phyloP scores from a whole-genome alignment of 1,139 yeast species.

The Debaryomyces psychrophilus region DNA sequence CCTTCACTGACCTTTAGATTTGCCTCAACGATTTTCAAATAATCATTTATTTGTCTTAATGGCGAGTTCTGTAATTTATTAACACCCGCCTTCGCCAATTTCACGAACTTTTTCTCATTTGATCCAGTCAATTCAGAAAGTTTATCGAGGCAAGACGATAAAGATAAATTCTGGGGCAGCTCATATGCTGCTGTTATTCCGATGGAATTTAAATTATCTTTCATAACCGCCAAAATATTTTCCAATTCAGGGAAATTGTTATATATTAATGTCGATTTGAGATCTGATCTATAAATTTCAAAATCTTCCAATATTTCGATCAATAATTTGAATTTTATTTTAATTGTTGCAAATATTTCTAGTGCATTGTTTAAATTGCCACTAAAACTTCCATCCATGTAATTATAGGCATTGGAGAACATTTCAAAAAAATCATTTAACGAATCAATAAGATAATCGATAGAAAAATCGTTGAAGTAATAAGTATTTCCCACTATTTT shows the following conservation, averaged over 20 bases:
- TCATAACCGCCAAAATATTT: conserved; percentile 10
- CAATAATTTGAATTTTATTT: conserved; percentile 10
- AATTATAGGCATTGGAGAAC: conserved; percentile 10
- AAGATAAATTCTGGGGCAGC: conserved; percentile 12
- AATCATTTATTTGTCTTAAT: conserved; percentile 17
- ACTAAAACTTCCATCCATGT: conserved; percentile 11
- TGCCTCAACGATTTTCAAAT: conserved; percentile 16
- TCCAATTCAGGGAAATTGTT: conserved; percentile 23
- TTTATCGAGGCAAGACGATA: conserved; percentile 11
- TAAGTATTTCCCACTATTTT: conserved; percentile 14
- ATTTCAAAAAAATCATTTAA: conserved; percentile 10
- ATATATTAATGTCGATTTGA: conserved; percentile 23
- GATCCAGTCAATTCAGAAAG: conserved; percentile 13
- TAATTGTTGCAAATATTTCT: conserved; percentile 10
- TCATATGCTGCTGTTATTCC: conserved; percentile 12
- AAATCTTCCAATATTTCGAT: conserved; percentile 14
- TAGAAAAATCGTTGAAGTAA: conserved; percentile 14
- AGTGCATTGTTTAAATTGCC: conserved; percentile 14
- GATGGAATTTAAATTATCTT: conserved; percentile 12
- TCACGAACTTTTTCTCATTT: conserved; percentile 11
- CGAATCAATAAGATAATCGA: conserved; percentile 9
- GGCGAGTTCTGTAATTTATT: conserved; percentile 14
- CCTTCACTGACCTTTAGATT: conserved; percentile 6
- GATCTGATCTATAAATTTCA: conserved; percentile 13
- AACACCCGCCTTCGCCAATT: conserved; percentile 13